These are phyloP conservation scores for Emydomyces testavorans DNA, from an alignment of 2,329 filamentous ascomycete genomes.

Conservation along the genomic window DNA sequence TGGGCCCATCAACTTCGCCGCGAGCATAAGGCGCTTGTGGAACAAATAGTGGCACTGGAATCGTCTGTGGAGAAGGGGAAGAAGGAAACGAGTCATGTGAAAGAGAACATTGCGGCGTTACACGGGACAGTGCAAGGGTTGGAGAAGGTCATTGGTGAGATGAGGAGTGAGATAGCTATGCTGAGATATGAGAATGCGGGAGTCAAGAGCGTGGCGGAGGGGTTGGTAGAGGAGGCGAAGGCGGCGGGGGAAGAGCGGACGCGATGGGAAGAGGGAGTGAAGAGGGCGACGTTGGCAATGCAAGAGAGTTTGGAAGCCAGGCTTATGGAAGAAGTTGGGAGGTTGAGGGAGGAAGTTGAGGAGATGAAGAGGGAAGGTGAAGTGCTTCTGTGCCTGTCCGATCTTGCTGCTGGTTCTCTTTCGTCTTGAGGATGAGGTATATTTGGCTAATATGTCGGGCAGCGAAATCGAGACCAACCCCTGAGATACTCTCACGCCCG, in stretches of 20 bases:
- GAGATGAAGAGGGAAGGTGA: slow-evolving; percentile 8
- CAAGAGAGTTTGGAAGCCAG: slow-evolving; percentile 3
- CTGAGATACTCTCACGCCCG: not conserved
- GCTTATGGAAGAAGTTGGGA: slow-evolving; percentile 2
- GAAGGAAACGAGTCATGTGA: not conserved
- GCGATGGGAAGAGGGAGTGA: not conserved
- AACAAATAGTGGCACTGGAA: slow-evolving; percentile 21
- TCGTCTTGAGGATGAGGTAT: not conserved
- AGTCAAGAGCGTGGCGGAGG: slow-evolving; percentile 5
- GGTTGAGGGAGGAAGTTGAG: slow-evolving; percentile 8
- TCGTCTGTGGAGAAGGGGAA: slow-evolving; percentile 6
- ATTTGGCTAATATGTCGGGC: not conserved
- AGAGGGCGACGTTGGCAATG: not conserved
- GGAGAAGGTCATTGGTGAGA: not conserved
- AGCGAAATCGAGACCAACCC: not conserved
- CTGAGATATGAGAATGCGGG: slow-evolving; percentile 3
- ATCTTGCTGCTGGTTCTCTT: not conserved
- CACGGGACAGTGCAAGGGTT: not conserved
- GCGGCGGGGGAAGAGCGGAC: not conserved
- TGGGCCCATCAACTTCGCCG: slow-evolving; percentile 33
- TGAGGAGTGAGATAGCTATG: slow-evolving; percentile 4
- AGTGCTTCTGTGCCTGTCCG: not conserved
- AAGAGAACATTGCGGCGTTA: not conserved
- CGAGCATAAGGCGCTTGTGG: slow-evolving; percentile 26
- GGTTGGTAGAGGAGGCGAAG: not conserved